Evolutionary conservation across 2,329 filamentous ascomycete species (phyloP).

Genomic region (Trematosphaeria pertusa): DNA sequence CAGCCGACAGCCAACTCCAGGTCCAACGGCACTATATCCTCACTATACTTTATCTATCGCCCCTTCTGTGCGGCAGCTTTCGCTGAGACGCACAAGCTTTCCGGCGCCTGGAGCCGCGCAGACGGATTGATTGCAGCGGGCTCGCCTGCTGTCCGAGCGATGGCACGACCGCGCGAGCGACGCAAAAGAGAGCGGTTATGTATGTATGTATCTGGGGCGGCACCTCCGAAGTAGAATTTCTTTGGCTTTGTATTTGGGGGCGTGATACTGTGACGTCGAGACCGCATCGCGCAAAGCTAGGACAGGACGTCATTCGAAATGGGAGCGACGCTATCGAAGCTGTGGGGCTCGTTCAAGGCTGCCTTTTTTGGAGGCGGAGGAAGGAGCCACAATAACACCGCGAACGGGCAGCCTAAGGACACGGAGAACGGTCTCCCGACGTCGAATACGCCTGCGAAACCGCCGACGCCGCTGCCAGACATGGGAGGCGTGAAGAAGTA

Average conservation of each 20-base stretch:
- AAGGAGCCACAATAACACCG: slow-evolving; percentile 19
- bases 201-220: background rate
- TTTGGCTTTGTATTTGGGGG: no score
- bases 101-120: slow-evolving; percentile 2
- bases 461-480: slow-evolving; percentile 12
- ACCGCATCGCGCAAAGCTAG: no score
- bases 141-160: slow-evolving; percentile 24
- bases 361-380: slow-evolving; percentile 24
- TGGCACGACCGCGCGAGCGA: slow-evolving; percentile 23
- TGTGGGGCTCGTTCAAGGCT: slow-evolving; percentile 37
- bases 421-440: slow-evolving; percentile 20
- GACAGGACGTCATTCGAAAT: slow-evolving; percentile 40
- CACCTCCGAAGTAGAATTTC: no score
- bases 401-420: slow-evolving; percentile 17
- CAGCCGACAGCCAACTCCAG: slow-evolving; percentile 26
- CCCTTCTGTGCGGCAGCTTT: slow-evolving; percentile 4
- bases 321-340: slow-evolving; percentile 40
- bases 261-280: no score
- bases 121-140: slow-evolving; percentile 19
- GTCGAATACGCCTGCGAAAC: slow-evolving; percentile 19
- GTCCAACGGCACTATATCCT: slow-evolving; percentile 28
- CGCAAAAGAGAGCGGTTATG: slow-evolving; percentile 23
- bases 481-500: slow-evolving; percentile 44
- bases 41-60: slow-evolving; percentile 35
- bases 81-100: slow-evolving; percentile 17